A percentile compares a stretch with the other conserved stretches of the same genome.
These are phyloP conservation scores for Monosporascus sp. DNA, from an alignment of 2,329 filamentous ascomycete genomes.

Conservation along the genomic window DNA sequence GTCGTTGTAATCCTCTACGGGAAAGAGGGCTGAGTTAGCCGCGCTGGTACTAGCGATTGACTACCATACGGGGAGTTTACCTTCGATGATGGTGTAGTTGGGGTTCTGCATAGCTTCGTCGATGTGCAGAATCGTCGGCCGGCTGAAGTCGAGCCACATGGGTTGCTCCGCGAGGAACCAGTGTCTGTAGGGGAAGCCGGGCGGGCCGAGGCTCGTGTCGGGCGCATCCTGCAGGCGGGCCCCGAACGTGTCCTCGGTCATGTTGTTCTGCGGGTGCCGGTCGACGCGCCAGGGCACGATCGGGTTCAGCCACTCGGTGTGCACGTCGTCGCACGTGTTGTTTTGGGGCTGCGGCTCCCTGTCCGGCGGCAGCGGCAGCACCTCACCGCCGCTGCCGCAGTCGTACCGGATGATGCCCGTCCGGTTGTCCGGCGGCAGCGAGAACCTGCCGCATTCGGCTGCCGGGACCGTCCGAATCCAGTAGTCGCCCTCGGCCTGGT, in stretches of 20 bases:
- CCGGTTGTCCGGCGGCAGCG: slow-evolving; percentile 9
- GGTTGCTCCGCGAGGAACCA: slow-evolving; percentile 12
- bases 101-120: slow-evolving; percentile 9
- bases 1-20: slow-evolving; percentile 8
- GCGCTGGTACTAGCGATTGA: neutral
- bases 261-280: slow-evolving; percentile 14
- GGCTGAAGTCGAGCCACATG: slow-evolving; percentile 15
- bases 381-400: slow-evolving; percentile 5
- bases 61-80: neutral
- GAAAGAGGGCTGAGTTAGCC: neutral
- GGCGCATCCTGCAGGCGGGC: slow-evolving; percentile 18
- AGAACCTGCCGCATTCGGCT: slow-evolving; percentile 7
- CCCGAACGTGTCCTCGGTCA: slow-evolving; percentile 14
- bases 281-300: slow-evolving; percentile 15
- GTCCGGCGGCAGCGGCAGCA: slow-evolving; percentile 21
- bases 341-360: slow-evolving; percentile 6
- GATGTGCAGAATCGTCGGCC: slow-evolving; percentile 15
- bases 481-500: slow-evolving; percentile 14
- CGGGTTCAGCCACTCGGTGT: slow-evolving; percentile 9
- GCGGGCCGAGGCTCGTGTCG: slow-evolving; percentile 20
- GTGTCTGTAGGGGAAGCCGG: slow-evolving; percentile 20
- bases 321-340: slow-evolving; percentile 8
- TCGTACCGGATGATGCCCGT: slow-evolving; percentile 23
- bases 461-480: slow-evolving; percentile 24
- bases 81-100: slow-evolving; percentile 12